Conservation (phyloP, 2,329 filamentous ascomycete genomes). For the Pseudopithomyces maydicus region DNA sequence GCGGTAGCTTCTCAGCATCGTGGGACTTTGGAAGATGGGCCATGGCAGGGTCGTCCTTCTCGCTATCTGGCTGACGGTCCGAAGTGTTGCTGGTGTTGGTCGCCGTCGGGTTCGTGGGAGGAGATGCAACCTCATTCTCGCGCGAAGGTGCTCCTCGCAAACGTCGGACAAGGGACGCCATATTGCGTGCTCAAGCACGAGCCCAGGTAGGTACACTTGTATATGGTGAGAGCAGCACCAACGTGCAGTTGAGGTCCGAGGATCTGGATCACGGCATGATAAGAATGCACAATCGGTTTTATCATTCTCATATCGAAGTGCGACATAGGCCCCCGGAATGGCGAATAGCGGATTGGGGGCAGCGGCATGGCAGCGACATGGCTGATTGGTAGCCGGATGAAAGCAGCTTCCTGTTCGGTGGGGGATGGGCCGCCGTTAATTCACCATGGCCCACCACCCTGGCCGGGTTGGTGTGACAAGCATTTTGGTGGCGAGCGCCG, state of each 20-base stretch:
- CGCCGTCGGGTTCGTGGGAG: neutral
- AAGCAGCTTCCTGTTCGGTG: constrained; percentile 22
- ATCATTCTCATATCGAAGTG: neutral
- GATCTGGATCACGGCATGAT: neutral
- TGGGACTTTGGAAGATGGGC: constrained; percentile 3
- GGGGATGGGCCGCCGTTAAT: constrained; percentile 7
- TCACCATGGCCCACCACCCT: constrained; percentile 1
- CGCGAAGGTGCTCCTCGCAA: constrained; percentile 6
- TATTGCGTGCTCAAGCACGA: constrained; percentile 4
- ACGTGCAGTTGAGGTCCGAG: neutral
- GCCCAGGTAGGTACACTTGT: neutral
- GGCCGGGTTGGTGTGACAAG: constrained; percentile 11
- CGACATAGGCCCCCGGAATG: constrained; percentile 21
- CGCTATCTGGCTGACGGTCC: neutral
- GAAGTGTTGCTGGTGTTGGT: constrained; percentile 1
- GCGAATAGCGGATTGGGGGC: constrained; percentile 19
- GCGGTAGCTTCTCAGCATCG: constrained; percentile 8
- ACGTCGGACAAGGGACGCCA: constrained; percentile 14
- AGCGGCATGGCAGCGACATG: neutral
- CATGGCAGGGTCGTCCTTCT: constrained; percentile 2
- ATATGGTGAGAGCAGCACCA: neutral
- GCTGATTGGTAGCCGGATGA: constrained; percentile 19
- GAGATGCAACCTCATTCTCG: neutral
- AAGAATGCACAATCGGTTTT: neutral
- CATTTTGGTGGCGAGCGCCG: constrained; percentile 11